These are phyloP conservation scores for Arthrobotrys entomopaga DNA, from an alignment of 2,329 filamentous ascomycete species.

Conservation along the genomic window DNA sequence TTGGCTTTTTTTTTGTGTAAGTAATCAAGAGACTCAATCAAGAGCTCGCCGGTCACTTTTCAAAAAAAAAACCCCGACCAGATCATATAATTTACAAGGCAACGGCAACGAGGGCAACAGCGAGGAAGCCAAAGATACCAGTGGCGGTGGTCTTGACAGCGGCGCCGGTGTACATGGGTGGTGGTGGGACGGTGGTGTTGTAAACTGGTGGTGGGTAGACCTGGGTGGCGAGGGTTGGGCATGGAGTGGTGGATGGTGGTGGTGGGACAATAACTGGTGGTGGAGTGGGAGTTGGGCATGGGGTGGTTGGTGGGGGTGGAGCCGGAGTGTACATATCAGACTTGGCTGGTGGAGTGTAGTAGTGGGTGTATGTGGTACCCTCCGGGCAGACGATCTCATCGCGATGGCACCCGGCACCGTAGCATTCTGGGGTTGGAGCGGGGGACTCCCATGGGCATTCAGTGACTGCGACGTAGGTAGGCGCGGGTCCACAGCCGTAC, in stretches of 20 bases:
- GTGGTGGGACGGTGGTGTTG: slow-evolving; percentile 44
- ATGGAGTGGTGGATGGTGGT: slow-evolving; percentile 2
- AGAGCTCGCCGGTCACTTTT: neutral
- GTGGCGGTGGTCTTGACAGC: slow-evolving; percentile 41
- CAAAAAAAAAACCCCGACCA: too few relatives aligned
- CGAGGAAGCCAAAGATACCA: slow-evolving; percentile 36
- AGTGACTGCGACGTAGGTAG: slow-evolving; percentile 63
- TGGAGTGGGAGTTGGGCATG: slow-evolving; percentile 14
- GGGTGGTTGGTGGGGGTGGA: slow-evolving; percentile 13
- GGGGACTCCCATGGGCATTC: slow-evolving; percentile 63
- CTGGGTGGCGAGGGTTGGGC: slow-evolving; percentile 21
- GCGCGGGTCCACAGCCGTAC: slow-evolving; percentile 56
- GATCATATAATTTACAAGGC: slow-evolving; percentile 23
- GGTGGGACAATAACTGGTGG: neutral
- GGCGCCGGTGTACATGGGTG: slow-evolving; percentile 53
- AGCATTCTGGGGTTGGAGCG: slow-evolving; percentile 61
- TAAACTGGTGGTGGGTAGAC: slow-evolving; percentile 23
- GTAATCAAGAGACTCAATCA: neutral
- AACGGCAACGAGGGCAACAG: slow-evolving; percentile 29
- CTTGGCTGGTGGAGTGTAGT: slow-evolving; percentile 18
- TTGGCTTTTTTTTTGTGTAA: neutral
- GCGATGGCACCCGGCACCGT: slow-evolving; percentile 27
- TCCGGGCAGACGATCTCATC: slow-evolving; percentile 41
- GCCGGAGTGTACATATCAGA: slow-evolving; percentile 4
- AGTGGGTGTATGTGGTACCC: slow-evolving; percentile 41